Conservation (phyloP, 129 eudicot genomes). For the Gnaphalium uliginosum region DNA sequence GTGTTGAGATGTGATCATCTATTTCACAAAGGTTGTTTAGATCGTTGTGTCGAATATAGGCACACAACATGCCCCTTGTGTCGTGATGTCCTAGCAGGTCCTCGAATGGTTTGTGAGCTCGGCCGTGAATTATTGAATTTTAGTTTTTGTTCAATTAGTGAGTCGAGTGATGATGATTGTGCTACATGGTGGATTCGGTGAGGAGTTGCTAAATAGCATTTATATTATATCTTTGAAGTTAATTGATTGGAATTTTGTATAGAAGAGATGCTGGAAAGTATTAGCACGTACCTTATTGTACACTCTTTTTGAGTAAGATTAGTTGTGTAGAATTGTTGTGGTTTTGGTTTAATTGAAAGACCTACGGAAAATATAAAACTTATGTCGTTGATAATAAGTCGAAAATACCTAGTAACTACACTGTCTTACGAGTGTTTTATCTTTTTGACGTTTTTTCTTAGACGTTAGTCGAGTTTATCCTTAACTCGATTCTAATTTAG, state of each 20-base stretch:
- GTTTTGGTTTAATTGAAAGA: too few relatives aligned
- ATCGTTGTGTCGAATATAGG: constrained; percentile 39
- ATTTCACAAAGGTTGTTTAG: constrained; percentile 51
- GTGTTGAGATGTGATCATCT: constrained; percentile 43
- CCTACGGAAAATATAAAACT: too few relatives aligned
- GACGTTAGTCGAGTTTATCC: too few relatives aligned
- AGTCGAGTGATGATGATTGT: constrained; percentile 12
- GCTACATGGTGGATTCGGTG: constrained; percentile 40
- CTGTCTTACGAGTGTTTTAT: too few relatives aligned
- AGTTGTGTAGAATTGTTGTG: background rate
- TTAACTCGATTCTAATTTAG: too few relatives aligned
- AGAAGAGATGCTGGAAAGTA: background rate
- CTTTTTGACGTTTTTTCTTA: too few relatives aligned
- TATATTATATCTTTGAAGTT: background rate
- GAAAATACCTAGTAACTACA: too few relatives aligned
- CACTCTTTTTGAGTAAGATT: background rate
- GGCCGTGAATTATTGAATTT: constrained; percentile 31
- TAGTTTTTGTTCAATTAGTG: constrained; percentile 15
- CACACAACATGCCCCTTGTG: constrained; percentile 47
- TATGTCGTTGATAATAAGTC: too few relatives aligned
- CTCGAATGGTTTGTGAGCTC: constrained; percentile 33
- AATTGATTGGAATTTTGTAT: background rate
- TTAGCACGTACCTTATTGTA: background rate
- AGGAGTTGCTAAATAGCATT: background rate
- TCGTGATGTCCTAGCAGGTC: constrained; percentile 34